Percentiles rank a stretch among this genome's conserved stretches.
Conservation (phyloP, 805 yeast species). For the Candida taoyuanica region DNA sequence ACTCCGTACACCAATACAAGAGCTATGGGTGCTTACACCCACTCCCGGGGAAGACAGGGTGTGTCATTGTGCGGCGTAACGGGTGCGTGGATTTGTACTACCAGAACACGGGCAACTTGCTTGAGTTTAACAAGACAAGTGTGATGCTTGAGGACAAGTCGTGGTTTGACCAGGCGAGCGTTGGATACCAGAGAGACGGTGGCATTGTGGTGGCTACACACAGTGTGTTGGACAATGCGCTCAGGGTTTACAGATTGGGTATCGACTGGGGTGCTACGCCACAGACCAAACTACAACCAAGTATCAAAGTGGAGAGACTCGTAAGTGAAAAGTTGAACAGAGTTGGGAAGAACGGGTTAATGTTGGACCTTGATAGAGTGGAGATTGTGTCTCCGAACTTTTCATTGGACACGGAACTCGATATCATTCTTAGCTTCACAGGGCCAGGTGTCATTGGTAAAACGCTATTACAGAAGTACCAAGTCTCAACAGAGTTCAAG, state of each 20-base stretch:
- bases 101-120: slow-evolving; percentile 48
- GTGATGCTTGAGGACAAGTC: slow-evolving; percentile 28
- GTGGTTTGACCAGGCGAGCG: slow-evolving; percentile 36
- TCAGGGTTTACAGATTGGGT: slow-evolving; percentile 38
- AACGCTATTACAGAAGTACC: slow-evolving; percentile 22
- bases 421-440: slow-evolving; percentile 40
- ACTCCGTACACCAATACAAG: slow-evolving; percentile 55
- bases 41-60: slow-evolving; percentile 60
- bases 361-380: slow-evolving; percentile 31
- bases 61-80: slow-evolving; percentile 57
- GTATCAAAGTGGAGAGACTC: slow-evolving; percentile 32
- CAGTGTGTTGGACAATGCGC: slow-evolving; percentile 31
- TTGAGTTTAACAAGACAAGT: slow-evolving; percentile 46
- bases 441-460: slow-evolving; percentile 20
- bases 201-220: slow-evolving; percentile 39
- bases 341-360: slow-evolving; percentile 27
- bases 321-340: slow-evolving; percentile 25
- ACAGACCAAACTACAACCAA: slow-evolving; percentile 35
- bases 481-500: slow-evolving; percentile 21
- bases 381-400: slow-evolving; percentile 44
- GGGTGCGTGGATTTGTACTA: slow-evolving; percentile 59
- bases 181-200: slow-evolving; percentile 51
- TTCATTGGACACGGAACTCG: slow-evolving; percentile 38
- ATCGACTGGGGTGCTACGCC: slow-evolving; percentile 56
- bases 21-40: slow-evolving; percentile 68